phyloP scores from a whole-genome alignment of 179 eudicot species.

The Spinacia oleracea region DNA sequence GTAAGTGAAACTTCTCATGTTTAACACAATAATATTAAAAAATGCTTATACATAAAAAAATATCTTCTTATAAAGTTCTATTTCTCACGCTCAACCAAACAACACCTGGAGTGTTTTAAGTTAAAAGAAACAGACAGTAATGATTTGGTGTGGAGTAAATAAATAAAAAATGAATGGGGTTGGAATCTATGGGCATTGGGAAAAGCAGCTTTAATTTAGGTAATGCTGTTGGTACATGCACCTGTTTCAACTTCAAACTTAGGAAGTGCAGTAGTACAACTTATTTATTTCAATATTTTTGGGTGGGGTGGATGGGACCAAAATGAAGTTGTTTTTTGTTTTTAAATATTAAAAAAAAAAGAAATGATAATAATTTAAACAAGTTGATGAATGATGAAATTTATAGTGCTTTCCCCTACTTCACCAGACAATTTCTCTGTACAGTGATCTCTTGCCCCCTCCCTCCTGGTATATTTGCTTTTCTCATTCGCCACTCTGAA shows the following conservation, averaged over 20 bases:
- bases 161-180: conserved; percentile 30
- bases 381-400: conserved; percentile 16
- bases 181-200: conserved; percentile 41
- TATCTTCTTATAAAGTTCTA: too few species aligned
- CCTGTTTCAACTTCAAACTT: conserved; percentile 21
- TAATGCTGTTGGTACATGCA: conserved; percentile 33
- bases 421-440: conserved; percentile 22
- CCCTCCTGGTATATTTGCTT: neutral
- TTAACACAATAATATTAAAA: too few species aligned
- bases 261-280: too few species aligned
- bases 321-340: neutral
- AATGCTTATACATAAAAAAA: too few species aligned
- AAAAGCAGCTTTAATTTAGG: conserved; percentile 26
- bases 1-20: too few species aligned
- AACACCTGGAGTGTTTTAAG: too few species aligned
- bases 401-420: conserved; percentile 17
- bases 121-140: too few species aligned
- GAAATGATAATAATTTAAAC: too few species aligned
- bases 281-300: neutral
- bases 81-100: too few species aligned
- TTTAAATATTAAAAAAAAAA: too few species aligned
- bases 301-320: conserved; percentile 19
- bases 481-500: neutral
- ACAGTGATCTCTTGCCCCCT: conserved; percentile 25
- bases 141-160: too few species aligned